These are phyloP conservation scores for Nigrospora sphaerica DNA, from an alignment of 2,329 filamentous ascomycete genomes.

Conservation along the genomic window DNA sequence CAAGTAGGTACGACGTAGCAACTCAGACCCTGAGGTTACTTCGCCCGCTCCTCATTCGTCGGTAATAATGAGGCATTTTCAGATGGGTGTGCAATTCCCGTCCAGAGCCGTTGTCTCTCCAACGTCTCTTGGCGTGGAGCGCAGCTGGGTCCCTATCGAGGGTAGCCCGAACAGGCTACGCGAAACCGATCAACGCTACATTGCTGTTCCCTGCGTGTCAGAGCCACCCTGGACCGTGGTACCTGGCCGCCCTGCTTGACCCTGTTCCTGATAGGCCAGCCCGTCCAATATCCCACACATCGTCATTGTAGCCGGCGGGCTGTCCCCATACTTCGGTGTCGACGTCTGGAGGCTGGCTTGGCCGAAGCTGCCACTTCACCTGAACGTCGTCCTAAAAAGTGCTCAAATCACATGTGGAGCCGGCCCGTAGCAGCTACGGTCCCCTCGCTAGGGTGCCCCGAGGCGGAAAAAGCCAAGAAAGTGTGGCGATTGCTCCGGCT, in stretches of 20 bases:
- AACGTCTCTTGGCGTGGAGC: constrained; percentile 8
- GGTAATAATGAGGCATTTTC: constrained; percentile 17
- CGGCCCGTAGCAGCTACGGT: not conserved
- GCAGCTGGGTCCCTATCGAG: not conserved
- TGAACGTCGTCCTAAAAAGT: constrained; percentile 1
- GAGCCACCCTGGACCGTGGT: constrained; percentile 5
- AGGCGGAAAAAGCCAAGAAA: constrained; percentile 1
- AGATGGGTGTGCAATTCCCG: constrained; percentile 1
- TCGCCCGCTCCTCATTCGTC: constrained; percentile 4
- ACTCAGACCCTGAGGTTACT: constrained; percentile 4
- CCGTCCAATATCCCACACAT: constrained; percentile 9
- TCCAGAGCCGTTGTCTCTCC: constrained; percentile 4
- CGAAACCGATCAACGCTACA: constrained; percentile 19
- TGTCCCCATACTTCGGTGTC: not conserved
- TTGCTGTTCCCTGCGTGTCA: constrained; percentile 12
- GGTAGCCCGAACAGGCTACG: constrained; percentile 12
- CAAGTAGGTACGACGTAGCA: constrained; percentile 2
- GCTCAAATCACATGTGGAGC: not conserved
- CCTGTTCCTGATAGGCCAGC: constrained; percentile 12
- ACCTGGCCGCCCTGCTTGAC: not conserved
- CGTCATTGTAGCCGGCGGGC: not conserved
- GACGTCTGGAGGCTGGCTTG: not conserved
- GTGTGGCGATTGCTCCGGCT: not conserved
- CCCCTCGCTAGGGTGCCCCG: not conserved
- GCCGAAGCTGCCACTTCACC: constrained; percentile 5